Evolutionary conservation across 805 yeast species (phyloP), one percentile per base, ranked within the genome.

Genomic region (Candida pini): DNA sequence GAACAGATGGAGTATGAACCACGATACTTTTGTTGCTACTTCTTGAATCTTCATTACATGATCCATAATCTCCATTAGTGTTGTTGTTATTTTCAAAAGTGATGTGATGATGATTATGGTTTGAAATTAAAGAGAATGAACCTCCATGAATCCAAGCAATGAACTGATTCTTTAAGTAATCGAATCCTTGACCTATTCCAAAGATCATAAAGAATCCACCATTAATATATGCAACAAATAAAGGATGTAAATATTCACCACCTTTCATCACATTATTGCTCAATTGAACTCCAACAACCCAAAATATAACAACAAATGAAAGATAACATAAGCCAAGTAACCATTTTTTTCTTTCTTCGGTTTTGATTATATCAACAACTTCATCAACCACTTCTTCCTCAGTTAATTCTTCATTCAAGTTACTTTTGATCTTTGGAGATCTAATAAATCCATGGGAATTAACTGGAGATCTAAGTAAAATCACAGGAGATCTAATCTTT

Each of bases 241-340:
- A 51, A 4, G 80, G 79, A 39, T 72, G 75, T 23, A 57, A 62
- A 45, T 65, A 73, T 9, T 62, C 64, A 17, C 63, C 69, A 19
- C 66, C 68, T 39, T 73, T 73, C 39, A 72, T 52, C n/a, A 71
- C 68, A 4, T 58, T 48, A 40, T 71, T 73, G 29, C 69, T 69
- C 41, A 73, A 40, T 41, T 73, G 77, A 14, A 69, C 55, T 0
- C 76, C 73, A 3, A 62, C 35, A 24, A 73, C 62, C 77, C 78
- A 73, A 1, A 73, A 60, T 7, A 56, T 36, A 7, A 73, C 60
- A 2, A 71, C 68, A 4, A 69, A 32, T 8, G 64, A 47, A 22
- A 73, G 53, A 23, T 69, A 53, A 7, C 63, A 22, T 4, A 69
- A 47, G 2, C 80, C 80, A 15, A 60, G 53, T n/a, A 53, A 42